Conservation (phyloP, 352 stramenopile species). For the Globisporangium megalacanthum region DNA sequence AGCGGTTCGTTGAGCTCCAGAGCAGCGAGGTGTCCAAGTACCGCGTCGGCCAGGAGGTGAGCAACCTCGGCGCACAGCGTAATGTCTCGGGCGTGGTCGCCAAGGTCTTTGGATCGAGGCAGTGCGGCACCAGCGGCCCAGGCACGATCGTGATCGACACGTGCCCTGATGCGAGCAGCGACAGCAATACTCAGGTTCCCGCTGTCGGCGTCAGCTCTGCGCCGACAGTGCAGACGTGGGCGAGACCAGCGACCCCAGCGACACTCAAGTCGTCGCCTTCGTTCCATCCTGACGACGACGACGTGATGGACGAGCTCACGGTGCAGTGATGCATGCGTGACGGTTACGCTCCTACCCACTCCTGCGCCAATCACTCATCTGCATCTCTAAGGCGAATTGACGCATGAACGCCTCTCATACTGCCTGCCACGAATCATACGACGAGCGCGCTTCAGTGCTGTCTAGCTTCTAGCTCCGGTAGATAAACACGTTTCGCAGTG, state of each 20-base stretch:
- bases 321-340: background rate
- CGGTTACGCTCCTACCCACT: background rate
- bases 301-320: constrained; percentile 6
- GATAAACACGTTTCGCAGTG: constrained; percentile 17
- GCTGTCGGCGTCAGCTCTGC: background rate
- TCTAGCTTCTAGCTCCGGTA: constrained; percentile 10
- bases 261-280: too few species aligned
- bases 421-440: background rate
- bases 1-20: constrained; percentile 71
- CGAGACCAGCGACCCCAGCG: background rate
- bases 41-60: constrained; percentile 45
- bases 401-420: background rate
- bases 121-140: constrained; percentile 59
- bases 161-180: constrained; percentile 13
- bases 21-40: constrained; percentile 83
- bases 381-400: too few species aligned
- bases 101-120: constrained; percentile 64
- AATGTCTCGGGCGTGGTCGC: constrained; percentile 56
- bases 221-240: background rate
- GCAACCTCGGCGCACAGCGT: constrained; percentile 39
- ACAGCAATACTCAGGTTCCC: too few species aligned
- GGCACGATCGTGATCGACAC: constrained; percentile 75
- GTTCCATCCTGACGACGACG: constrained; percentile 6
- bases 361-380: background rate
- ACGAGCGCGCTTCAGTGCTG: too few species aligned